Evolutionary conservation across 306 rosid species (phyloP).

Genomic region (Astragalus membranaceus): DNA sequence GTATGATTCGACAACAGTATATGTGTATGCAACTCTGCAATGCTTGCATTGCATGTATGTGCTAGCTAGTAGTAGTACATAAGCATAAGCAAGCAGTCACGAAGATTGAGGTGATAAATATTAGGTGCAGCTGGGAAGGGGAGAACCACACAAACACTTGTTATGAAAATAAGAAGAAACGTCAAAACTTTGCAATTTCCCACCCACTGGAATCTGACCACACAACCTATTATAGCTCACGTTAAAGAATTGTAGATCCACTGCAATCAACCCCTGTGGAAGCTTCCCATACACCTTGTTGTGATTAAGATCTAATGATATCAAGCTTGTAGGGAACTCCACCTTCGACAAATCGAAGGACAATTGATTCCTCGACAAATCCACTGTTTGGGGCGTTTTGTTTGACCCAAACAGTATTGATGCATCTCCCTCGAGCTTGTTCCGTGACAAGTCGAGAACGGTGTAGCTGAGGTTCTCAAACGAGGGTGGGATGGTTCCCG

Average conservation of each 20-base stretch:
- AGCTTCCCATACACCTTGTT: constrained; percentile 44
- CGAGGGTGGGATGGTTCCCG: constrained; percentile 50
- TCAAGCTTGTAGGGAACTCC: constrained; percentile 27
- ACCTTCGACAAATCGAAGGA: constrained; percentile 38
- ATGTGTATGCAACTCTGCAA: too few species aligned
- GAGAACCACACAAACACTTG: constrained; percentile 62
- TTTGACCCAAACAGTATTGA: constrained; percentile 37
- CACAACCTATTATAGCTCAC: constrained; percentile 68
- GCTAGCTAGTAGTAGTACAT: too few species aligned
- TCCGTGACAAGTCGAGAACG: constrained; percentile 38
- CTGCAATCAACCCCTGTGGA: constrained; percentile 28
- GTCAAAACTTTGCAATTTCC: constrained; percentile 46
- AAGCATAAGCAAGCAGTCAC: too few species aligned
- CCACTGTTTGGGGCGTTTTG: constrained; percentile 21
- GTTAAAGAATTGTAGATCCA: constrained; percentile 40
- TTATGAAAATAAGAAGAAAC: constrained; percentile 41
- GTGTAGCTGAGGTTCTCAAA: constrained; percentile 23
- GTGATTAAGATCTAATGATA: constrained; percentile 48
- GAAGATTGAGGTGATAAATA: not conserved
- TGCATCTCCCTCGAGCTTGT: constrained; percentile 58
- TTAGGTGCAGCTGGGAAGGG: constrained; percentile 37
- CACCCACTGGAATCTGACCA: constrained; percentile 58
- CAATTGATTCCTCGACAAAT: constrained; percentile 53
- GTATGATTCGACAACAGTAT: too few species aligned
- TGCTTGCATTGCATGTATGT: too few species aligned